Evolutionary conservation across 441 rosid genomes (phyloP), one percentile per base, ranked within the genome.

Genomic region (Brassica balearica): DNA sequence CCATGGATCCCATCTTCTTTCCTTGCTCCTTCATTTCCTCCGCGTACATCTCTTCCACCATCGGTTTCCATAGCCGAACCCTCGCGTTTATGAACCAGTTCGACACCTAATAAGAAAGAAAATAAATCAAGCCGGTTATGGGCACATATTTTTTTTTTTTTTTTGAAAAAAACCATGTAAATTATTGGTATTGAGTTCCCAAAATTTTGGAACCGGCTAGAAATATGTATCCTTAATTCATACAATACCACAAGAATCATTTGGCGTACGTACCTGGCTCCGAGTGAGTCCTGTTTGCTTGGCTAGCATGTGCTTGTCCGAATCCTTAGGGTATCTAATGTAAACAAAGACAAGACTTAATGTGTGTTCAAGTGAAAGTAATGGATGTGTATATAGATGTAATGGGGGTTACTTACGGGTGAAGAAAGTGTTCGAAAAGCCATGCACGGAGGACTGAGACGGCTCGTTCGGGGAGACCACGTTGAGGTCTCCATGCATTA

Each of bases 401-500:
- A 65, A 38, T 17, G 7, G 7, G 19, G 20, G 69, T 38, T 66
- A 65, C 88, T 83, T 83, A 90, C 95, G 95, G 95, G 70, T 90
- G 92, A 73, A 90, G 91, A 76, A 90, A 90, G 86, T 90, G 95
- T 73, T 90, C 95, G 46, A 90, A 90, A 69, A 90, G 91, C 95
- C 95, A 90, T 69, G 95, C 90, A 3, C 95, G 88, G 65, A 90
- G 95, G 41, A 90, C 89, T 0, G 91, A 90, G 56, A 90, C 92
- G 0, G 95, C 87, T 78, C 88, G 81, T 78, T 90, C 95, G 0
- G 95, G 92, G 61, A 90, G 77, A 69, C 95, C 95, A 79, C 95
- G 80, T 75, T 90, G 95, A 77, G 95, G 92, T 85, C 95, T 87
- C 95, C 95, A 90, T 71, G 95, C 95, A 81, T 93, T 91, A 41